Evolutionary conservation across 306 rosid genomes (phyloP), one percentile per base, ranked within the genome.

Genomic region (Erythrophleum fordii): DNA sequence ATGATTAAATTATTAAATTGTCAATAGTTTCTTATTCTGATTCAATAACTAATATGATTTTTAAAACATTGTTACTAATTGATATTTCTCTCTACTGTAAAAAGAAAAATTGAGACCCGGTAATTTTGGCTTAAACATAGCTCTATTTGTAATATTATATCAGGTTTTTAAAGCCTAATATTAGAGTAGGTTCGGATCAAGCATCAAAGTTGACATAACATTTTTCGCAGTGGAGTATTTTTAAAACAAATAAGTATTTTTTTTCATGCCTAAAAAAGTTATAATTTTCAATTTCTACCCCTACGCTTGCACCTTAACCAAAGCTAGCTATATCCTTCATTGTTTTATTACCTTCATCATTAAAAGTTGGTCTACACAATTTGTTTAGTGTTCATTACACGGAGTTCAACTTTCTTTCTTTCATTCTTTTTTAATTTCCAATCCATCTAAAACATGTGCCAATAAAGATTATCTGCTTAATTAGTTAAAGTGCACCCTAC

Each of bases 381-480:
- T n/a, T 48, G 2, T 22, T 78, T 56, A 10, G 13, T 17, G 4
- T 41, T 69, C 2, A 26, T 53, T 45, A 11, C 72, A 37, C n/a
- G 45, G 46, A 35, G 71, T 41, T 35, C 71, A 6, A 65, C 28
- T n/a, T 18, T 2, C 66, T 56, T 31, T 16, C 5, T 60, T 14
- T 29, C 13, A 5, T 34, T n/a, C 4, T n/a, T 39, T 16, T 31
- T 16, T 14, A 6, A 35, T 16, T 46, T 51, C 37, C 34, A 67
- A 42, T 35, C 35, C 81, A 69, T 13, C 62, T 75, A 49, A 74
- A 69, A 49, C 70, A 67, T 28, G 69, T 39, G 48, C 46, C 72
- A 16, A 39, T 26, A 6, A 62, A 14, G 34, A 60, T 31, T 9
- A 39, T n/a, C 25, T 73, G 49, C 72, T 34, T 65, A 56, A 77